Evolutionary conservation across 2,329 filamentous ascomycete species (phyloP).

Genomic region (Fusarium foetens): DNA sequence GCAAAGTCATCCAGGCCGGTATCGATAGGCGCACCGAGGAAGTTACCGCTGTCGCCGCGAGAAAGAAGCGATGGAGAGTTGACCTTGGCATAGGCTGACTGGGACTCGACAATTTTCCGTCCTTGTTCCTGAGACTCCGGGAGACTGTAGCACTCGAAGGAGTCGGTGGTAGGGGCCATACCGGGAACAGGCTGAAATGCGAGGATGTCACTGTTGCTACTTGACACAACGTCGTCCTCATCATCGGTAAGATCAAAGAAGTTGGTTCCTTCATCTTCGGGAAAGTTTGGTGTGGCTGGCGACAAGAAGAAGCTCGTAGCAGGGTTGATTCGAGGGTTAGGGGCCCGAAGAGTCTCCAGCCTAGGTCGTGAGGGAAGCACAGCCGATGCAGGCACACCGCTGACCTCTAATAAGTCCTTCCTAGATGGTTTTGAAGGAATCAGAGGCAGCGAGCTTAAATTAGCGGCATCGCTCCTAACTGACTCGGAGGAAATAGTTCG

Average conservation of each 20-base stretch:
- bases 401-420: slow-evolving; percentile 13
- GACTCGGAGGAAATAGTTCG: slow-evolving; percentile 49
- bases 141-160: slow-evolving; percentile 59
- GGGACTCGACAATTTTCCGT: slow-evolving; percentile 30
- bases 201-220: slow-evolving; percentile 51
- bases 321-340: slow-evolving; percentile 45
- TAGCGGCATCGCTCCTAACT: slow-evolving; percentile 34
- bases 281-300: slow-evolving; percentile 52
- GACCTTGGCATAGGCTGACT: slow-evolving; percentile 37
- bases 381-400: slow-evolving; percentile 33
- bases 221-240: slow-evolving; percentile 52
- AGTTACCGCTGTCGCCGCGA: slow-evolving; percentile 35
- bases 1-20: slow-evolving; percentile 54
- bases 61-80: slow-evolving; percentile 44
- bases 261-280: slow-evolving; percentile 55
- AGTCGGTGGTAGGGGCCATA: slow-evolving; percentile 26
- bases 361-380: slow-evolving; percentile 35
- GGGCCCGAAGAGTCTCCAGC: slow-evolving; percentile 38
- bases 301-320: slow-evolving; percentile 47
- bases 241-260: slow-evolving; percentile 61
- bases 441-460: slow-evolving; percentile 42
- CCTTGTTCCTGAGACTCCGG: slow-evolving; percentile 48
- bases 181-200: slow-evolving; percentile 38
- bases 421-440: slow-evolving; percentile 34
- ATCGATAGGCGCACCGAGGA: slow-evolving; percentile 51